A percentile compares a stretch with the other conserved stretches of the same genome.
Conservation (phyloP, 2,329 filamentous ascomycete species). For the Calonectria honghensis region DNA sequence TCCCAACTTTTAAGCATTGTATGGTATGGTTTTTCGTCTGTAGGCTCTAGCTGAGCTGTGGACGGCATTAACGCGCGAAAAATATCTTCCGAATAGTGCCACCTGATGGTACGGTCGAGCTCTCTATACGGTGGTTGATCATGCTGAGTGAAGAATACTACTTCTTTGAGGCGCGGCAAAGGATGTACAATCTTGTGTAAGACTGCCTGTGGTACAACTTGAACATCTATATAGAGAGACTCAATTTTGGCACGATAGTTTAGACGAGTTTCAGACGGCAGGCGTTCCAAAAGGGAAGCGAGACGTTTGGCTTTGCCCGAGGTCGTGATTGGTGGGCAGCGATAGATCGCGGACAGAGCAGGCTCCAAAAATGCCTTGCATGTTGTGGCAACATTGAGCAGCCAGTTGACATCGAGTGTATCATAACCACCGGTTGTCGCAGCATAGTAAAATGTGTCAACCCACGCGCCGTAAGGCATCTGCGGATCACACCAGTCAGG, state of each 20-base stretch:
- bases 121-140: slow-evolving; percentile 81
- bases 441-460: slow-evolving; percentile 81
- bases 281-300: slow-evolving; percentile 72
- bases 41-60: slow-evolving; percentile 63
- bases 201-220: slow-evolving; percentile 71
- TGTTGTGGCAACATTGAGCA: slow-evolving; percentile 76
- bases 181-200: slow-evolving; percentile 75
- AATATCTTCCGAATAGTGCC: slow-evolving; percentile 80
- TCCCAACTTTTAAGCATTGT: slow-evolving; percentile 73
- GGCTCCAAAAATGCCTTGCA: slow-evolving; percentile 82
- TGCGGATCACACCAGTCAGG: slow-evolving; percentile 73
- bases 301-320: slow-evolving; percentile 67
- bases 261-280: slow-evolving; percentile 68
- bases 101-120: slow-evolving; percentile 75
- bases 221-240: slow-evolving; percentile 81
- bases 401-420: slow-evolving; percentile 75
- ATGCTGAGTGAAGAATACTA: slow-evolving; percentile 83
- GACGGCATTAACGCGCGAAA: slow-evolving; percentile 77
- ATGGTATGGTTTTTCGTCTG: slow-evolving; percentile 57
- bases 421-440: slow-evolving; percentile 67
- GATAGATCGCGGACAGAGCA: slow-evolving; percentile 83
- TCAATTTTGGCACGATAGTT: slow-evolving; percentile 84
- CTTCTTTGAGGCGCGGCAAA: slow-evolving; percentile 79
- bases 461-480: slow-evolving; percentile 81
- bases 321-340: slow-evolving; percentile 77